phyloP scores from a whole-genome alignment of 306 rosid species.

The Cotoneaster glaucophyllus region DNA sequence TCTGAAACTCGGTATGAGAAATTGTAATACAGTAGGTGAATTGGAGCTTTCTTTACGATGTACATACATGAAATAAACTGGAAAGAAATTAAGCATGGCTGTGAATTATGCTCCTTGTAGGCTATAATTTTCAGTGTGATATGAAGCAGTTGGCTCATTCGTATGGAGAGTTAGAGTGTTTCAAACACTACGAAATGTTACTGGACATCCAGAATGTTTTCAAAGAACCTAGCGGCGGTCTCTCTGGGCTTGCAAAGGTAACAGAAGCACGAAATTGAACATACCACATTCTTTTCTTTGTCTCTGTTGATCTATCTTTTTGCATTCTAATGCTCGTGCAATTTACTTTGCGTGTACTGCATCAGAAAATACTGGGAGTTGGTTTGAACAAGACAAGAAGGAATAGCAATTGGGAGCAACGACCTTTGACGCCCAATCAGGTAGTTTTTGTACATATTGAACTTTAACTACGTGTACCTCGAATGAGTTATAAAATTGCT shows the following conservation, averaged over 20 bases:
- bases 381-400: constrained; percentile 87
- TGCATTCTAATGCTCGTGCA: constrained; percentile 3
- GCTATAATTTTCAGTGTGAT: constrained; percentile 88
- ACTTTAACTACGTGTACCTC: too few species aligned
- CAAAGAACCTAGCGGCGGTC: constrained; percentile 76
- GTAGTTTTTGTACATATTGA: constrained; percentile 21
- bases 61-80: neutral
- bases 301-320: neutral
- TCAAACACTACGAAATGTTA: constrained; percentile 73
- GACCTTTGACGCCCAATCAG: constrained; percentile 80
- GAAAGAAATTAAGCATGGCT: constrained; percentile 5
- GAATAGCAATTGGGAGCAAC: constrained; percentile 92
- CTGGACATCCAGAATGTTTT: constrained; percentile 77
- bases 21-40: neutral
- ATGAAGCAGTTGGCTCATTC: constrained; percentile 76
- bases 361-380: constrained; percentile 84
- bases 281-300: neutral
- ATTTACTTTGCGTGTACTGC: constrained; percentile 8
- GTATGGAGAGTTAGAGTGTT: constrained; percentile 66
- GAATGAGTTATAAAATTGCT: neutral
- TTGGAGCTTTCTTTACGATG: neutral
- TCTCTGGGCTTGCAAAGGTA: constrained; percentile 85
- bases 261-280: neutral
- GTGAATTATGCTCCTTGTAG: constrained; percentile 43
- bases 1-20: constrained; percentile 79